Evolutionary conservation across 768 basidiomycete species (phyloP).

Genomic region (Clitopilus passeckerianus): DNA sequence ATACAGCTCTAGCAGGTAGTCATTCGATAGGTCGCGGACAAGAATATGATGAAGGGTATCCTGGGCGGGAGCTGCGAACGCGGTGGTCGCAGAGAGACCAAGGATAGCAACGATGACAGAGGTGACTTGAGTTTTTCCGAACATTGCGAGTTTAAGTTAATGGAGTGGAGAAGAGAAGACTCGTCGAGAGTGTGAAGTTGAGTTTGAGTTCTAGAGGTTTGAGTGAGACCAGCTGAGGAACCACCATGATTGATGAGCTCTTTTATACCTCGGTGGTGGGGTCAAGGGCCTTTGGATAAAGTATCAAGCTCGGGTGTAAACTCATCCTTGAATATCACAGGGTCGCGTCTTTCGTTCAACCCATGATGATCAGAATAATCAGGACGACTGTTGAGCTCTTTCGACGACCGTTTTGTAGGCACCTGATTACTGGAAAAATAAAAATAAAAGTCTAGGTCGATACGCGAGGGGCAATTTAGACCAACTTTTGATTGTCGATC

Average conservation of each 20-base stretch:
- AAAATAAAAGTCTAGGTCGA: too few species aligned
- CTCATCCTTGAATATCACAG: too few species aligned
- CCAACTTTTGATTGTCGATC: too few species aligned
- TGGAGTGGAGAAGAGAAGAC: too few species aligned
- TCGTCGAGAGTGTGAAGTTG: background rate
- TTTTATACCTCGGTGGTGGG: background rate
- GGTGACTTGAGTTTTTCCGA: background rate
- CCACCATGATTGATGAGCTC: background rate
- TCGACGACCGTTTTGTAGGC: too few species aligned
- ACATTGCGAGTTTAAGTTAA: background rate
- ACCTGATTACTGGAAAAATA: too few species aligned
- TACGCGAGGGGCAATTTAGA: too few species aligned
- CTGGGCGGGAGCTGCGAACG: background rate
- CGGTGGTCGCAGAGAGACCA: background rate
- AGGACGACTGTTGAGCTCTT: too few species aligned
- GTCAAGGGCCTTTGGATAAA: background rate
- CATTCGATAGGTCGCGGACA: background rate
- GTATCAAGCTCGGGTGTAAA: background rate
- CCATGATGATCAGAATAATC: too few species aligned
- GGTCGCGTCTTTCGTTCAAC: background rate
- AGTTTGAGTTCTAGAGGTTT: background rate
- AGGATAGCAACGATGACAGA: background rate
- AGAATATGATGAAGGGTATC: background rate
- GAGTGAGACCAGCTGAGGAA: background rate
- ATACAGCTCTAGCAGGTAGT: background rate